phyloP scores from a whole-genome alignment of 2,329 filamentous ascomycete species.

The Aspergillus fijiensis region DNA sequence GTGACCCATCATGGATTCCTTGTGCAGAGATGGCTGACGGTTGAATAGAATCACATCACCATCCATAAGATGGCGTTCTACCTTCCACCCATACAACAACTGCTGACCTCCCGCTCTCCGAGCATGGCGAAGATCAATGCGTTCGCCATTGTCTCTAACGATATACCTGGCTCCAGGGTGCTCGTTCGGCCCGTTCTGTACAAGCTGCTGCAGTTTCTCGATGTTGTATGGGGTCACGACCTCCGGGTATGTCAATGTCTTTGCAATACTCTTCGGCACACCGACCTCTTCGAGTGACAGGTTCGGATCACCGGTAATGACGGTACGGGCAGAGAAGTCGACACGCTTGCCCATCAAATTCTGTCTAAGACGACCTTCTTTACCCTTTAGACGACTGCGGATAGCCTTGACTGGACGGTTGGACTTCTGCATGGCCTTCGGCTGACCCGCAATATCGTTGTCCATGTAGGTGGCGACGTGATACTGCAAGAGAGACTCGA shows the following conservation, averaged over 20 bases:
- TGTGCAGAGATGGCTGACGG: conserved; percentile 97
- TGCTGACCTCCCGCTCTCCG: conserved; percentile 78
- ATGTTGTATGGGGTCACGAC: conserved; percentile 98
- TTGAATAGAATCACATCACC: conserved; percentile 99
- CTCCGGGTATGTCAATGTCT: conserved; percentile 92
- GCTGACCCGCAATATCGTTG: conserved; percentile 95
- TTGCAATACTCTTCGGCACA: conserved; percentile 89
- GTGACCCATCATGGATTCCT: conserved; percentile 99
- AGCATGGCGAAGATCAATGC: conserved; percentile 92
- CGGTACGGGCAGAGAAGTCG: conserved; percentile 98
- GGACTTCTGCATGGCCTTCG: conserved; percentile 93
- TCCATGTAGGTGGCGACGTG: conserved; percentile 99
- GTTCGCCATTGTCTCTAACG: conserved; percentile 86
- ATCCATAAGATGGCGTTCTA: conserved; percentile 93
- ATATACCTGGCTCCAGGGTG: conserved; percentile 97
- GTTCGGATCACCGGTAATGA: conserved; percentile 98
- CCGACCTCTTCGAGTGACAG: conserved; percentile 95
- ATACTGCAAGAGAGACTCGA: conserved; percentile 89
- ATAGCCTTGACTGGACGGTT: conserved; percentile 96
- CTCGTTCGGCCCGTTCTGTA: conserved; percentile 90
- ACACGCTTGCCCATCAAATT: conserved; percentile 99
- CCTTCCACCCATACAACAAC: conserved; percentile 96
- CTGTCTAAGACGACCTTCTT: conserved; percentile 94
- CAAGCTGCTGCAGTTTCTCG: conserved; percentile 80
- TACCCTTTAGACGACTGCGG: conserved; percentile 94